Evolutionary conservation across 495 filamentous ascomycete genomes (phyloP), one percentile per base, ranked within the genome.

Genomic region (Paragyromitra xinjiangensis): DNA sequence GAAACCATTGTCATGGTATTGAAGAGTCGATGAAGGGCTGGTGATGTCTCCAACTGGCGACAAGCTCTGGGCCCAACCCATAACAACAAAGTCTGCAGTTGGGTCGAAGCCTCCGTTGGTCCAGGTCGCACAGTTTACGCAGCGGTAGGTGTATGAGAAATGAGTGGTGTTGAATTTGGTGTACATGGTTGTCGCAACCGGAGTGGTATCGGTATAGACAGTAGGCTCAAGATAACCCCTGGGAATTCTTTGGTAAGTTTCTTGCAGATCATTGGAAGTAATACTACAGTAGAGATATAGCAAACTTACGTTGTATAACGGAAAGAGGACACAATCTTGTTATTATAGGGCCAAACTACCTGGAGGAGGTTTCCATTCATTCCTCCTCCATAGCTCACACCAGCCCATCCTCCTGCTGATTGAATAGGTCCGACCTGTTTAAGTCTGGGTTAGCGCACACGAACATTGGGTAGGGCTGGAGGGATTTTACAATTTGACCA

Each of bases 71-170:
- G 74, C 69, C 86, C 86, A 88, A 11, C 87, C 87, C 51, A 87
- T 73, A 29, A 86, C 83, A 81, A 79, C 78, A 14, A 80, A 71
- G 1, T 84, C 85, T 6, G 63, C 87, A 82, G 71, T 84, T 83
- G 81, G 88, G 78, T 78, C 84, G 81, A 81, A 86, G 16, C 85
- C 85, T 45, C 84, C 85, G 19, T 88, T 85, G 81, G 86, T 83
- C 88, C 90, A 92, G 2, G 83, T 82, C 48, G 89, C 85, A 83
- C 91, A 92, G 81, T 87, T 85, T 78, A 89, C 83, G 84, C 90
- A 92, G 26, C 88, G 85, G 83, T 90, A 92, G 39, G 90, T 86
- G 22, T 90, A 81, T 64, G 86, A 86, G 80, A 87, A 92, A 78
- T 85, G 75, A 8, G 84, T 86, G 45, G 81, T 68, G 78, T 87